Evolutionary conservation across 225 moss, liverwort and hornwort species (phyloP).

Genomic region (Marchantia paleacea): DNA sequence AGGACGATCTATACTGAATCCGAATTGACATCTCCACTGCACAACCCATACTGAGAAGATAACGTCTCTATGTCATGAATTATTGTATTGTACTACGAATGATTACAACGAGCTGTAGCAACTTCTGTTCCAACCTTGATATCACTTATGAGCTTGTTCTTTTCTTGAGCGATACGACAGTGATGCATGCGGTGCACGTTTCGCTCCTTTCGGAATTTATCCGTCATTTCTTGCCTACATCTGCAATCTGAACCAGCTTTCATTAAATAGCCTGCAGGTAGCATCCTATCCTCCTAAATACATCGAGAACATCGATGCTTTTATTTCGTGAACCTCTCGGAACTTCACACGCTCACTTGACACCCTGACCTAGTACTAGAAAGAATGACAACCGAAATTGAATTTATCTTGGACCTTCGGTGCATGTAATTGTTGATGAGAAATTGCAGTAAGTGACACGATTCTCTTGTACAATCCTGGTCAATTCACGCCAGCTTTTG

Average conservation of each 20-base stretch:
- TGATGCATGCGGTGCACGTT: conserved; percentile 96
- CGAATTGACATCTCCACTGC: no score
- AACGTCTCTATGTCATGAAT: no score
- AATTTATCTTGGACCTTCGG: neutral
- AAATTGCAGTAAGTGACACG: neutral
- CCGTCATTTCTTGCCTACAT: conserved; percentile 82
- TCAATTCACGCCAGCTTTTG: neutral
- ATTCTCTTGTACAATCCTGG: neutral
- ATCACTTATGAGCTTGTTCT: conserved; percentile 70
- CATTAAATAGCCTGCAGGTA: conserved; percentile 8
- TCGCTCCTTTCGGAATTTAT: conserved; percentile 86
- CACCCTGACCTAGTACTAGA: neutral
- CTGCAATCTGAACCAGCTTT: conserved; percentile 60
- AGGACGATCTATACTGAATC: no score
- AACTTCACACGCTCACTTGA: neutral
- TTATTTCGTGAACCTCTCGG: neutral
- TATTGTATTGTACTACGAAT: no score
- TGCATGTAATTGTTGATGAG: neutral
- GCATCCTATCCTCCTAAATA: neutral
- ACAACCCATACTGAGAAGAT: no score
- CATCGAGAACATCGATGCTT: neutral
- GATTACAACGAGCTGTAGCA: no score
- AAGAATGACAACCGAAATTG: neutral
- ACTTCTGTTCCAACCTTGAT: conserved; percentile 52
- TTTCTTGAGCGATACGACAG: conserved; percentile 86